These are phyloP conservation scores for Clarireedia monteithiana DNA, from an alignment of 2,329 filamentous ascomycete genomes.

Conservation along the genomic window DNA sequence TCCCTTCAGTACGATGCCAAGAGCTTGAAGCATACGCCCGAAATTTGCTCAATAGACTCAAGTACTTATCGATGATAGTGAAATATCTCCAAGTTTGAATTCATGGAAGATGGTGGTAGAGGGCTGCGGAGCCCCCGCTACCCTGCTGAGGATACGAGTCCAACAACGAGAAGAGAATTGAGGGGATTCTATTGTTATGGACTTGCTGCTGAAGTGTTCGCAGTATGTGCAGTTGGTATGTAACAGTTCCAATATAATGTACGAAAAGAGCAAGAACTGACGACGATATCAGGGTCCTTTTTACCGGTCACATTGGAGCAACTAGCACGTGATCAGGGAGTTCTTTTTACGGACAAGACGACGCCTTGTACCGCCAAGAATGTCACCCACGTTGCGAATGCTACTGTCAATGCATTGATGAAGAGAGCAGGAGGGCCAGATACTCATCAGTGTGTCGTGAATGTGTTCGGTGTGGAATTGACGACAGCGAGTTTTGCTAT, in stretches of 20 bases:
- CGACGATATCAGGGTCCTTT: constrained; percentile 62
- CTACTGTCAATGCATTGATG: constrained; percentile 18
- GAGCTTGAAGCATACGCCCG: too few relatives aligned
- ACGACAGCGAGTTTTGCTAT: constrained; percentile 96
- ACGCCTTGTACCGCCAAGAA: constrained; percentile 59
- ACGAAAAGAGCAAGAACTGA: neutral
- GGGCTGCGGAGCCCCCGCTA: constrained; percentile 44
- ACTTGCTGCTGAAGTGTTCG: constrained; percentile 92
- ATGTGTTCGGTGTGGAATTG: constrained; percentile 72
- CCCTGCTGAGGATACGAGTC: constrained; percentile 72
- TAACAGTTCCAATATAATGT: neutral
- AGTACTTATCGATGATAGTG: neutral
- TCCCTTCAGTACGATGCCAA: too few relatives aligned
- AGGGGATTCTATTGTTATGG: constrained; percentile 92
- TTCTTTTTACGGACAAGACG: constrained; percentile 68
- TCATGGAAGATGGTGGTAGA: constrained; percentile 18
- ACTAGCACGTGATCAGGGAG: constrained; percentile 83
- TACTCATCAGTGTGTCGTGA: constrained; percentile 58
- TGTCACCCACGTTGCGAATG: constrained; percentile 11
- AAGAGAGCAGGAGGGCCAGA: constrained; percentile 18
- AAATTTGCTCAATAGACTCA: too few relatives aligned
- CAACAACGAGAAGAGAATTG: constrained; percentile 79
- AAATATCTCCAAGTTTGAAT: neutral
- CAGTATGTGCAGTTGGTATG: constrained; percentile 78
- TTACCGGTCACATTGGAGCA: constrained; percentile 94